Evolutionary conservation across 768 basidiomycete genomes (phyloP).

Genomic region (Postia placenta): DNA sequence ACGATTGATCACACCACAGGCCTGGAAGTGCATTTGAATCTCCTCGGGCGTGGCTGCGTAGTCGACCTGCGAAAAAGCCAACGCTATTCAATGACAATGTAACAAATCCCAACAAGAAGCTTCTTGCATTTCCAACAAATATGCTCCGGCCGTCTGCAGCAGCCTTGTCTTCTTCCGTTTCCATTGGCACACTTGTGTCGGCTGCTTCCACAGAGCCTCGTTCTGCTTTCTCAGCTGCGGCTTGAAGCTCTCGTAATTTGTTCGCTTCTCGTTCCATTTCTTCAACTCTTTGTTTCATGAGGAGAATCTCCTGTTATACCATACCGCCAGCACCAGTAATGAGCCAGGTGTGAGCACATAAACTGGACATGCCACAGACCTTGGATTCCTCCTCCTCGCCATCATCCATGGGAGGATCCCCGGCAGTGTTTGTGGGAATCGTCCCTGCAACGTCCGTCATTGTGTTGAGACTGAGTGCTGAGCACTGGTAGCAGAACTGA

Average conservation of each 20-base stretch:
- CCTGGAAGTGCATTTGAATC: conserved; percentile 94
- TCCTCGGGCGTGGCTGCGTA: conserved; percentile 97
- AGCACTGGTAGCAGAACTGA: too few species aligned
- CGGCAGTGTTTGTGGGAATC: conserved; percentile 15
- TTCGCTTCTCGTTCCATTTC: conserved; percentile 92
- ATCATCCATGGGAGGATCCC: conserved; percentile 24
- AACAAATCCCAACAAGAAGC: not conserved
- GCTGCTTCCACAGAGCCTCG: conserved; percentile 39
- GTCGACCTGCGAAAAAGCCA: conserved; percentile 67
- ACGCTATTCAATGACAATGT: not conserved
- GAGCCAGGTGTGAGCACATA: not conserved
- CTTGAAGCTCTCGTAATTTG: conserved; percentile 83
- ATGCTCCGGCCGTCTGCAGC: conserved; percentile 81
- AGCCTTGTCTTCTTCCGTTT: conserved; percentile 81
- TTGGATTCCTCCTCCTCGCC: conserved; percentile 30
- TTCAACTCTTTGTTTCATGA: conserved; percentile 89
- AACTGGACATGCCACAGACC: conserved; percentile 15
- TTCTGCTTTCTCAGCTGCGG: conserved; percentile 59
- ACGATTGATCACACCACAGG: conserved; percentile 96
- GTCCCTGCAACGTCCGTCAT: conserved; percentile 27
- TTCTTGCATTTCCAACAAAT: conserved; percentile 86
- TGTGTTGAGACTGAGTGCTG: too few species aligned
- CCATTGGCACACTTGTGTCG: conserved; percentile 48
- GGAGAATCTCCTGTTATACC: conserved; percentile 61
- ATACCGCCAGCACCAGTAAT: not conserved